Base-by-base conservation (phyloP, 2,329 filamentous ascomycete genomes). In the Fusarium acutatum region DNA sequence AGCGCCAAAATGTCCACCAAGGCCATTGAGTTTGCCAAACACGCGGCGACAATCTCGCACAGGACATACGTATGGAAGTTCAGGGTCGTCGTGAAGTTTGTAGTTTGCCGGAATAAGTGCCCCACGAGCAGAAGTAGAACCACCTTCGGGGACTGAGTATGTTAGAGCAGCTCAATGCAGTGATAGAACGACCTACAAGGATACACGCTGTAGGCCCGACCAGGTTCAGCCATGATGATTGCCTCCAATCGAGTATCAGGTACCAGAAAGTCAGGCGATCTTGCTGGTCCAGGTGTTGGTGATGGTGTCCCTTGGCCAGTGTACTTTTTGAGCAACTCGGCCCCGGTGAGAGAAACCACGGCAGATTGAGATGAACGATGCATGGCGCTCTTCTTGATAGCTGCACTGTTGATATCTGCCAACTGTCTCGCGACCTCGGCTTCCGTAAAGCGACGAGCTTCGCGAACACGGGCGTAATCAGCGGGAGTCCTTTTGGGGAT, bases 41-140 rank as follows among this genome's bases (percentile, higher is more conserved):
- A 81, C 41, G 4, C 63, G 71, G 13, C 80, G 81, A 35, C 83
- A 85, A 40, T 80, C 72, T 7, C 83, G 80, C 7, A 85, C 77
- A 10, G 84, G 82, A 41, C 84, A 85, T 22, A 83, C 69, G 58
- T 73, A 84, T 1, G 75, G 80, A 40, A 56, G 62, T 0, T 65
- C 30, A 2, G 72, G 69, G 46, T 80, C 64, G 12, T 70, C 52
- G 28, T 79, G 72, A 7, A 79, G 49, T 44, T 75, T 63, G 60
- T 84, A 84, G 10, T 72, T 74, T 6, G 73, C 67, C 2, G 83
- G 83, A 38, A 84, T 64, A 17, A 84, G 40, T 26, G 74, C 77
- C 9, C 83, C 83, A 9, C 75, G 72, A 15, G 61, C 68, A 20
- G 60, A 64, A 13, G 71, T 40, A 6, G 9, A 9, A 12, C 12